Evolutionary conservation across 495 filamentous ascomycete species (phyloP), one percentile per base, ranked within the genome.

Genomic region (Cenococcum geophilum): DNA sequence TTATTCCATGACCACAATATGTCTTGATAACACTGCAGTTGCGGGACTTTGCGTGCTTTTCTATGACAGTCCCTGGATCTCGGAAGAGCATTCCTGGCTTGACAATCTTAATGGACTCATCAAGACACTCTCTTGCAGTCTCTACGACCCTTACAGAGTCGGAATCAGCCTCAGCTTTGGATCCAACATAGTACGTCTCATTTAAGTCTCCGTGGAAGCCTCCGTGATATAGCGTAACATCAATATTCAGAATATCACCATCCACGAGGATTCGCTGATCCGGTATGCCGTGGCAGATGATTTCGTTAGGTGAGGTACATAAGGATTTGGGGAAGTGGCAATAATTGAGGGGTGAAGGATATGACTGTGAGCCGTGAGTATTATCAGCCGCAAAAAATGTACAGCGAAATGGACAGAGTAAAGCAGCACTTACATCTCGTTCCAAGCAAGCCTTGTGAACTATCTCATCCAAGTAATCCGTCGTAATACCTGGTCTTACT

Each of bases 321-420:
- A 97, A 86, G 1, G 93, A 99, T 78, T 99, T 99, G 58, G 93
- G 93, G 78, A 97, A 99, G 72, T 90, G 79, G 78, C 86, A 84
- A 73, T 99, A 99, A 77, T 99, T 99, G 9, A 99, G 76, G 1
- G 92, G 90, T 0, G 93, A 99, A 0, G 93, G 93, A 68, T 99
- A 99, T 12, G 91, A 88, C 93, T 97, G 55, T 36, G 9, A 0
- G 2, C 1, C 1, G 56, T 65, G 0, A 68, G 59, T 50, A 10
- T 52, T 51, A 5, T 14, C 18, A 11, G 21, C 21, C 18, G n/a
- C 40, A 21, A 42, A 42, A 5, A 12, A 48, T 59, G 18, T 18
- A 36, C 27, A 52, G 50, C 20, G 16, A 18, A 3, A 4, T 18
- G 9, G 45, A 32, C 6, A 45, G 40, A 14, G 40, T 45, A 45